Base-by-base conservation (phyloP, 192 early-diverging fungal genomes). In the Dissophora ornata region DNA sequence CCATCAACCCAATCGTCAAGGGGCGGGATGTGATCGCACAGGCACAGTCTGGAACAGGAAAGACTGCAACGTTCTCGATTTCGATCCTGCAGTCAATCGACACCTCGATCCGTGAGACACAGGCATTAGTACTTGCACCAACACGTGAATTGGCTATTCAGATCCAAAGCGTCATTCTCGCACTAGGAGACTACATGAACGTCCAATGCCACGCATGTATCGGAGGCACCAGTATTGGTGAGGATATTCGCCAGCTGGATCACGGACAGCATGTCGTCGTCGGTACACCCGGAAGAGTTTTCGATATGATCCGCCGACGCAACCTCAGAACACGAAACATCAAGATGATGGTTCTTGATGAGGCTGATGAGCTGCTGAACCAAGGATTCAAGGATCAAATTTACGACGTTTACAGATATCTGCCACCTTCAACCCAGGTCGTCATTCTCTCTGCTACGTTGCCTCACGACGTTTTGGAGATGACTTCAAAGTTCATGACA, bases 311-410 rank as follows among this genome's bases (percentile, higher is more conserved):
- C 52, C 90, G 91, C 67, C 90, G 95, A 45, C 85, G 94, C 11
- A 83, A 88, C 57, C 81, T 99, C 57, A 86, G 93, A 24, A 91
- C 95, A 24, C 79, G 88, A 22, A 83, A 93, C 50, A 93, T 98
- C 73, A 96, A 97, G 80, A 95, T 98, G 94, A 89, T 99, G 51
- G 88, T 99, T 48, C 83, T 99, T 19, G 97, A 99, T 79, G 97
- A 99, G 79, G 96, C 97, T 7, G 97, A 99, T 81, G 96, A 99
- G 73, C 87, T 99, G 81, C 83, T 99, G 48, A 92, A 92, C 58
- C 83, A 88, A 44, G 97, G 97, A 32, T 99, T 99, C 87, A 97
- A 96, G 80, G 97, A 99, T 49, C 97, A 99, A 73, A 97, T 97
- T 73, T 95, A 96, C 77, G 92, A 94, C 63, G 90, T 95, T 28